Conservation (phyloP, 1,284 basidiomycete species). For the Cutaneotrichosporon sp. region DNA sequence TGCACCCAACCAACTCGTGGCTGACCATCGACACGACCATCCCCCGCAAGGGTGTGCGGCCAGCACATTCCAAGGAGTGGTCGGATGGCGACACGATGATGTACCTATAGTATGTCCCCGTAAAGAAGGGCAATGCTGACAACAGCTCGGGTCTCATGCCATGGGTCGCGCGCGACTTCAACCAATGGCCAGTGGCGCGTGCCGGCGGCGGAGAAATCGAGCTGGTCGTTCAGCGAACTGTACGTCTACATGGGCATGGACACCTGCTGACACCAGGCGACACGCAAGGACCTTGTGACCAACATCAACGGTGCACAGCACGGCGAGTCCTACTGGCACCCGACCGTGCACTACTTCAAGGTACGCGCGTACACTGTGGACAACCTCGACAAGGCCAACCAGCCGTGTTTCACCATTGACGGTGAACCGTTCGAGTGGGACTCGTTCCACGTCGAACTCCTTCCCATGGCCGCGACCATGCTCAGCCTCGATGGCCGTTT, state of each 20-base stretch:
- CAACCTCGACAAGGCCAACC: conserved; percentile 57
- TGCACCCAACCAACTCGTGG: conserved; percentile 41
- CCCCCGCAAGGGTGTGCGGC: too few species aligned
- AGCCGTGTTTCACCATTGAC: conserved; percentile 56
- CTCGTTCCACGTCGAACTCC: conserved; percentile 77
- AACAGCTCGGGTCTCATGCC: conserved; percentile 48
- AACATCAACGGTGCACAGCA: conserved; percentile 63
- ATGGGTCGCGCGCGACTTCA: conserved; percentile 60
- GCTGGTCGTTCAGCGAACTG: conserved; percentile 63
- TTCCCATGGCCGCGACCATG: conserved; percentile 63
- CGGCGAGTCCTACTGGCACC: conserved; percentile 65
- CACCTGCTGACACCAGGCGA: conserved; percentile 12
- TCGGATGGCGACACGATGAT: conserved; percentile 67
- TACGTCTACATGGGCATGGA: conserved; percentile 40
- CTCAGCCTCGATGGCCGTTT: conserved; percentile 65
- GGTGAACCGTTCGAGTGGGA: conserved; percentile 77
- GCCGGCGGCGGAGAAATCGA: conserved; percentile 78
- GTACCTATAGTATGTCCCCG: conserved; percentile 54
- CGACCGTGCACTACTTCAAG: conserved; percentile 68
- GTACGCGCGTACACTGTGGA: conserved; percentile 63
- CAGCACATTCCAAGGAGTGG: conserved; percentile 44
- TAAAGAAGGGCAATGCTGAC: not conserved
- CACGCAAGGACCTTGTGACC: conserved; percentile 57
- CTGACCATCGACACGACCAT: conserved; percentile 30
- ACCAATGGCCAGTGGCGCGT: conserved; percentile 78